Evolutionary conservation across 495 filamentous ascomycete species (phyloP).

Genomic region (Aspergillus leporis): DNA sequence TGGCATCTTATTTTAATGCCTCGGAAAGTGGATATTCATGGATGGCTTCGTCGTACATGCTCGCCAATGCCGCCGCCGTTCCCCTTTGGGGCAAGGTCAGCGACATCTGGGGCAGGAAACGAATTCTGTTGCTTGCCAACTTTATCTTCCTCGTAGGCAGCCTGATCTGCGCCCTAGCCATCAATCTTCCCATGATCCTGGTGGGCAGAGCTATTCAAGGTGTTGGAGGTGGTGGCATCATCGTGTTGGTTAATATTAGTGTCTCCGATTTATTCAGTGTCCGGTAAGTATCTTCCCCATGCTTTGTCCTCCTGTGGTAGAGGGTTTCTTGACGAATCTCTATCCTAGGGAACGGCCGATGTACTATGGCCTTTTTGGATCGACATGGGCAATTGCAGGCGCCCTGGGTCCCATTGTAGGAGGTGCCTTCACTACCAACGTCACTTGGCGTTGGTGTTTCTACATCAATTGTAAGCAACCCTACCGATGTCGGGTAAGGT

Average conservation of each 20-base stretch:
- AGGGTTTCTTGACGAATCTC: slow-evolving; percentile 20
- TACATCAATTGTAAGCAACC: slow-evolving; percentile 60
- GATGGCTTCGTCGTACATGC: slow-evolving; percentile 71
- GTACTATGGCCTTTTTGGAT: slow-evolving; percentile 65
- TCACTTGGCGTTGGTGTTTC: slow-evolving; percentile 65
- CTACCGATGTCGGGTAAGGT: background rate
- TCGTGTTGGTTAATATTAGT: slow-evolving; percentile 77
- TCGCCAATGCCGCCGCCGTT: slow-evolving; percentile 67
- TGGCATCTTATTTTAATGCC: slow-evolving; percentile 61
- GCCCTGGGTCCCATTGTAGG: slow-evolving; percentile 75
- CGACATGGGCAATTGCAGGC: slow-evolving; percentile 73
- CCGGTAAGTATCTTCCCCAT: slow-evolving; percentile 36
- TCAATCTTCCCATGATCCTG: slow-evolving; percentile 72
- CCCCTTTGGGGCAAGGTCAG: slow-evolving; percentile 82
- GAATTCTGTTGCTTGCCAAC: slow-evolving; percentile 71
- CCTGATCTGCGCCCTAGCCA: slow-evolving; percentile 67
- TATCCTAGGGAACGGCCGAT: slow-evolving; percentile 57
- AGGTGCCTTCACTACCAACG: slow-evolving; percentile 67
- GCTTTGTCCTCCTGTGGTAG: background rate
- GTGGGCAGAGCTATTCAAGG: slow-evolving; percentile 78
- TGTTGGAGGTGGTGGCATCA: slow-evolving; percentile 77
- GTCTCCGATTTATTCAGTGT: slow-evolving; percentile 81
- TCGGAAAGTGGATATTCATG: slow-evolving; percentile 70
- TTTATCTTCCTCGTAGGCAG: slow-evolving; percentile 74
- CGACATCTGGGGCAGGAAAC: slow-evolving; percentile 87